Percentiles rank a stretch among this genome's conserved stretches.
These are phyloP conservation scores for Aquilaria malaccensis DNA, from an alignment of 345 rosid genomes.

Conservation along the genomic window DNA sequence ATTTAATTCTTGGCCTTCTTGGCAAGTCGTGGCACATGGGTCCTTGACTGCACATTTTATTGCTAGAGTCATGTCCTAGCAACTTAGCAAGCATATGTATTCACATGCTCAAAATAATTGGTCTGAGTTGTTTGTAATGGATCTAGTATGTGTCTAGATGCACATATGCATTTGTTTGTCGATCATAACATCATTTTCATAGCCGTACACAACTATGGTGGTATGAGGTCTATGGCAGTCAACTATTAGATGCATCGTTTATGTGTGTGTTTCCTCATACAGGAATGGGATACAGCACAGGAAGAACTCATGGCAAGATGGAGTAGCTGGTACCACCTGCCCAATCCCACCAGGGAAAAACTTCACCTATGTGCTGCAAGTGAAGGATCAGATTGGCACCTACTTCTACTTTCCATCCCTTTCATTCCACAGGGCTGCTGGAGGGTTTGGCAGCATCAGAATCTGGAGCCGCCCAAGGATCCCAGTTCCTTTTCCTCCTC, in stretches of 20 bases:
- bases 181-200: no score
- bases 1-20: no score
- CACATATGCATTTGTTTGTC: no score
- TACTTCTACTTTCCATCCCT: slow-evolving; percentile 87
- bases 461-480: slow-evolving; percentile 81
- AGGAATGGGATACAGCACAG: slow-evolving; percentile 94
- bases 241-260: not conserved
- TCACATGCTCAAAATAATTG: no score
- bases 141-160: no score
- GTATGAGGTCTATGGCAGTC: no score
- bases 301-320: slow-evolving; percentile 86
- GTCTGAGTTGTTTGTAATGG: no score
- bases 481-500: slow-evolving; percentile 77
- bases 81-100: not conserved
- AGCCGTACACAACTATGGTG: no score
- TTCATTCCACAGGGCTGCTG: slow-evolving; percentile 89
- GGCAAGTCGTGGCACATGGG: no score
- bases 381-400: slow-evolving; percentile 91
- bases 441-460: slow-evolving; percentile 77
- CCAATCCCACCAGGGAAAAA: slow-evolving; percentile 83
- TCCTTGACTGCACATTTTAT: no score
- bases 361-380: slow-evolving; percentile 75
- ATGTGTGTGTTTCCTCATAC: not conserved
- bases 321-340: slow-evolving; percentile 82
- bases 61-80: not conserved